These are phyloP conservation scores for Rhipidocladum racemiflorum DNA, from an alignment of 176 grass and related monocot species.

Conservation along the genomic window DNA sequence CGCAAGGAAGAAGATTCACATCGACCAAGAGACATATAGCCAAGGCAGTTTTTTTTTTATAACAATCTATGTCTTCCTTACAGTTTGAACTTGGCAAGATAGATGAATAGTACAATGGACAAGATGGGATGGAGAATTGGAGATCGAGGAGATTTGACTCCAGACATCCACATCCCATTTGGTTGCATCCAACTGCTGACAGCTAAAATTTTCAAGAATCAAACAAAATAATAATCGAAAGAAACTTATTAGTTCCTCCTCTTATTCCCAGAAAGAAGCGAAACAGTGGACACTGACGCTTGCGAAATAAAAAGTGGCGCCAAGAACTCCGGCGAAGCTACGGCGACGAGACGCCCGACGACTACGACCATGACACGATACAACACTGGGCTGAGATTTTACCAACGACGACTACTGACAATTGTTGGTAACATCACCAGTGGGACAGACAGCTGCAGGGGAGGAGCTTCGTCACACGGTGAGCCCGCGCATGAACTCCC, in stretches of 20 bases:
- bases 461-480: conserved; percentile 51
- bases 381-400: conserved; percentile 49
- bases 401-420: conserved; percentile 7
- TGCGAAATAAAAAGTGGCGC: conserved; percentile 44
- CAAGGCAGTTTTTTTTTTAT: neutral
- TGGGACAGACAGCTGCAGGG: conserved; percentile 4
- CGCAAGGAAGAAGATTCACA: neutral
- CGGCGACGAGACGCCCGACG: conserved; percentile 43
- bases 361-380: conserved; percentile 56
- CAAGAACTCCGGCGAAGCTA: conserved; percentile 52
- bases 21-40: neutral
- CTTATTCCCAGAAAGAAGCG: conserved; percentile 33
- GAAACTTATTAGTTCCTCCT: conserved; percentile 28
- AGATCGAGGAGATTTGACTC: neutral
- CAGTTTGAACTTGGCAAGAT: neutral
- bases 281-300: conserved; percentile 55
- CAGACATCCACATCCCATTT: neutral
- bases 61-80: neutral
- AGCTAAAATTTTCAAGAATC: neutral
- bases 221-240: neutral
- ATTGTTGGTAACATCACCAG: neutral
- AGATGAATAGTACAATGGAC: neutral
- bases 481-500: conserved; percentile 87
- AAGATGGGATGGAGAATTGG: neutral
- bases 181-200: neutral